A percentile compares a stretch with the other conserved stretches of the same genome.
phyloP scores from a whole-genome alignment of 1,284 basidiomycete species.

The Ceratobasidium theobromae region DNA sequence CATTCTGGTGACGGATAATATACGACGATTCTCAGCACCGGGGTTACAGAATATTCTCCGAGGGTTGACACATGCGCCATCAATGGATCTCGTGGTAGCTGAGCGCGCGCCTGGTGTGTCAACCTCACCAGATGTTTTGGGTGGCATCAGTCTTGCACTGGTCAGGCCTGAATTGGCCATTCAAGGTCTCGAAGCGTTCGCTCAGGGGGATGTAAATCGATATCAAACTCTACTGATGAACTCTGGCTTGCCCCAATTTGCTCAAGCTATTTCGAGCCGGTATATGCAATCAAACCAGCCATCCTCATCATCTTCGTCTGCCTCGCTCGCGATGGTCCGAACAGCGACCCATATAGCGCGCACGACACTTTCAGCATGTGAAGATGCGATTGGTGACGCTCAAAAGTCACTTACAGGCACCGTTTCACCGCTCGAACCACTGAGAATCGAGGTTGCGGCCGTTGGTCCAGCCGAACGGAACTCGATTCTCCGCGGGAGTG shows the following conservation, averaged over 20 bases:
- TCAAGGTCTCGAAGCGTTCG: conserved; percentile 10
- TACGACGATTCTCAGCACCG: conserved; percentile 8
- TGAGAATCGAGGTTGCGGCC: conserved; percentile 12
- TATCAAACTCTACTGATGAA: conserved; percentile 24
- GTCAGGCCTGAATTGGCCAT: conserved; percentile 13
- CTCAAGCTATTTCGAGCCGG: conserved; percentile 2
- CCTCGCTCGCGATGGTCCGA: neutral
- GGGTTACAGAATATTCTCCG: conserved; percentile 2
- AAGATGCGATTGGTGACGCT: conserved; percentile 10
- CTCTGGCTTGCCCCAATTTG: conserved; percentile 19
- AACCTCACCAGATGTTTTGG: neutral
- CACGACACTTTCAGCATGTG: neutral
- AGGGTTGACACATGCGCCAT: conserved; percentile 2
- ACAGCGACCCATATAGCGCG: conserved; percentile 19
- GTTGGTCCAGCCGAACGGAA: conserved; percentile 1
- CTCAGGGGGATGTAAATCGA: conserved; percentile 2
- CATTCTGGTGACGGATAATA: conserved; percentile 23
- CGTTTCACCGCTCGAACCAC: neutral
- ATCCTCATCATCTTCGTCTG: conserved; percentile 10
- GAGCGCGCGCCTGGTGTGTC: conserved; percentile 16
- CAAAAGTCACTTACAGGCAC: neutral
- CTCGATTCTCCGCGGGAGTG: conserved; percentile 8
- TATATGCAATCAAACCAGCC: conserved; percentile 2
- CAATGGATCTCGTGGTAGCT: conserved; percentile 1
- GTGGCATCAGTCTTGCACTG: neutral